These are phyloP conservation scores for Venturia oleaginea DNA, from an alignment of 2,329 filamentous ascomycete genomes.

Conservation along the genomic window DNA sequence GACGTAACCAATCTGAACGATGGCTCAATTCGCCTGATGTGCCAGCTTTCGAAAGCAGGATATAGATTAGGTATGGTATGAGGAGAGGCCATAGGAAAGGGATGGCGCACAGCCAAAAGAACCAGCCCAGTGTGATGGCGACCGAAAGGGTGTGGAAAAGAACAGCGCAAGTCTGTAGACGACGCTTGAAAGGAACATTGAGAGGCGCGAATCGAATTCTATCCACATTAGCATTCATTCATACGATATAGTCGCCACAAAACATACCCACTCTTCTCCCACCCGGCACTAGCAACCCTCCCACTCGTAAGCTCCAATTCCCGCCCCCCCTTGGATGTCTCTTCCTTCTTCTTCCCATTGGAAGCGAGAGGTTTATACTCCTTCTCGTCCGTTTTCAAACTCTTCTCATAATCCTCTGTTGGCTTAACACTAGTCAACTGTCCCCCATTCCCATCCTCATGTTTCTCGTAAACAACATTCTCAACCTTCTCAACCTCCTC, in stretches of 20 bases:
- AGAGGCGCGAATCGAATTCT: conserved; percentile 84
- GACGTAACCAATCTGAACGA: conserved; percentile 66
- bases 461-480: conserved; percentile 34
- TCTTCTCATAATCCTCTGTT: conserved; percentile 29
- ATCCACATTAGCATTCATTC: conserved; percentile 11
- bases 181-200: conserved; percentile 48
- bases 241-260: conserved; percentile 6
- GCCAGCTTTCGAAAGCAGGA: conserved; percentile 68
- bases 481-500: too few species aligned
- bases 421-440: conserved; percentile 37
- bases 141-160: conserved; percentile 42
- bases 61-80: conserved; percentile 71
- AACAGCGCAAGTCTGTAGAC: conserved; percentile 41
- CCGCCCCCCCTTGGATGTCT: conserved; percentile 18
- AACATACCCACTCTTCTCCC: conserved; percentile 39
- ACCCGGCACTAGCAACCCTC: conserved; percentile 44
- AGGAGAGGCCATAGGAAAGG: conserved; percentile 82
- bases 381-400: conserved; percentile 23
- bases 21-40: conserved; percentile 66
- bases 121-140: conserved; percentile 53
- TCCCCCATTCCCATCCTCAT: conserved; percentile 35
- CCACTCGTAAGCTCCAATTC: conserved; percentile 41
- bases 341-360: conserved; percentile 12
- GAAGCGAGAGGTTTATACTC: conserved; percentile 16
- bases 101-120: conserved; percentile 86